Conservation (phyloP, 306 rosid species). For the Ammopiptanthus mongolicus region DNA sequence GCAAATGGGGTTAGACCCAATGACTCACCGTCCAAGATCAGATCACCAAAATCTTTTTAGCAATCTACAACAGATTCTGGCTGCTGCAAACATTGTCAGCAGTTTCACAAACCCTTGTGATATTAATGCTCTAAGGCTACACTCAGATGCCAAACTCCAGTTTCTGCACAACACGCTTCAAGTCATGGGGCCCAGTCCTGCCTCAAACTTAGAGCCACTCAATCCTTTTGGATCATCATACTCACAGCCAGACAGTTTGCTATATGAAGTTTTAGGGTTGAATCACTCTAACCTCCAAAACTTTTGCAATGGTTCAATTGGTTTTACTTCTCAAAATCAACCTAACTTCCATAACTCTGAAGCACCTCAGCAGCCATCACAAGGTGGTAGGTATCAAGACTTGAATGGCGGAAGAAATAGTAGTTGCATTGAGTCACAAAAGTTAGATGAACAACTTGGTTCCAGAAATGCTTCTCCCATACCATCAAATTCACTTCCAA, state of each 20-base stretch:
- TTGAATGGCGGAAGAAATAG: neutral
- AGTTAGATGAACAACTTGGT: constrained; percentile 4
- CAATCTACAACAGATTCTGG: constrained; percentile 49
- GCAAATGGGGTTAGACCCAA: constrained; percentile 77
- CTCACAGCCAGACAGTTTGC: constrained; percentile 18
- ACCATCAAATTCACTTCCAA: constrained; percentile 38
- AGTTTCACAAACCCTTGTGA: constrained; percentile 28
- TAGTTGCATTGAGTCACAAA: neutral
- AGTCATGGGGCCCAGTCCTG: neutral
- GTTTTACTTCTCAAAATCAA: constrained; percentile 29
- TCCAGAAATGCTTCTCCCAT: neutral
- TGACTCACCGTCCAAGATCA: constrained; percentile 64
- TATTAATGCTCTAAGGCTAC: constrained; percentile 32
- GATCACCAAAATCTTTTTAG: constrained; percentile 40
- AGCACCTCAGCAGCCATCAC: neutral
- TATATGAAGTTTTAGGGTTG: constrained; percentile 25
- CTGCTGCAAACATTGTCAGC: constrained; percentile 35
- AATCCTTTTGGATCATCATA: constrained; percentile 21
- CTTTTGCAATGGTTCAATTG: constrained; percentile 13
- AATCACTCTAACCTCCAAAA: constrained; percentile 19
- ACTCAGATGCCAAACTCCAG: constrained; percentile 34
- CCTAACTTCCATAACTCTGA: constrained; percentile 27
- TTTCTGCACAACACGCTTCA: constrained; percentile 38
- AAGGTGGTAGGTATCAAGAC: neutral
- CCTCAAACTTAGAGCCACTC: constrained; percentile 19